Percentiles rank a stretch among this genome's conserved stretches.
Evolutionary conservation across 495 filamentous ascomycete genomes (phyloP).

Genomic region (Neurospora cerealis): DNA sequence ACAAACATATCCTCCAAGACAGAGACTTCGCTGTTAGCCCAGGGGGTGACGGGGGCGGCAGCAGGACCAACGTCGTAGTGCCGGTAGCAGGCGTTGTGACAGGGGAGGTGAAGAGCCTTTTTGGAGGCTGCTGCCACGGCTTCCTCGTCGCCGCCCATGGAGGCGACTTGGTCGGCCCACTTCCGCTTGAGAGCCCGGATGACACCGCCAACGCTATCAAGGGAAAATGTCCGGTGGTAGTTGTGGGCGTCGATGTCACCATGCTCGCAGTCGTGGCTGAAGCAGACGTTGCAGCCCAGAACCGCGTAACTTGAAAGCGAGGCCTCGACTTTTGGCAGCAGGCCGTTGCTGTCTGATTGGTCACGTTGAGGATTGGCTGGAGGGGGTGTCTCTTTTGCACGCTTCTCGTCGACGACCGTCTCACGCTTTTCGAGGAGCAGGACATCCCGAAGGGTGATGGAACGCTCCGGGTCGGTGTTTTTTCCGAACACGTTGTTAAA

Average conservation of each 20-base stretch:
- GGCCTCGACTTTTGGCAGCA: constrained; percentile 24
- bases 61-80: constrained; percentile 20
- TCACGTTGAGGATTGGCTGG: constrained; percentile 8
- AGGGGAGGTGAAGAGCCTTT: constrained; percentile 14
- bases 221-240: constrained; percentile 31
- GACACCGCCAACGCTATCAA: constrained; percentile 22
- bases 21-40: constrained; percentile 30
- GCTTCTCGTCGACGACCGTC: constrained; percentile 33
- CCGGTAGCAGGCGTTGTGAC: constrained; percentile 32
- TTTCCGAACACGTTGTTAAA: constrained; percentile 33
- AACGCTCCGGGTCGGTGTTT: constrained; percentile 15
- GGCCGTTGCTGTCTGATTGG: neutral
- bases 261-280: constrained; percentile 40
- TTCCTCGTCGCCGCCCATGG: constrained; percentile 5
- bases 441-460: constrained; percentile 27
- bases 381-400: constrained; percentile 33
- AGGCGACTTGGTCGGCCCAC: constrained; percentile 16
- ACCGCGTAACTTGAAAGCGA: constrained; percentile 33
- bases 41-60: constrained; percentile 13
- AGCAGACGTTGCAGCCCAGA: constrained; percentile 37
- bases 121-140: neutral
- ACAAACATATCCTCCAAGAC: constrained; percentile 29
- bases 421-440: constrained; percentile 35
- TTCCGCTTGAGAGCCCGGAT: constrained; percentile 12
- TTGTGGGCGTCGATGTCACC: constrained; percentile 39